Evolutionary conservation across 768 basidiomycete genomes (phyloP).

Genomic region (Pleurotus djamor): DNA sequence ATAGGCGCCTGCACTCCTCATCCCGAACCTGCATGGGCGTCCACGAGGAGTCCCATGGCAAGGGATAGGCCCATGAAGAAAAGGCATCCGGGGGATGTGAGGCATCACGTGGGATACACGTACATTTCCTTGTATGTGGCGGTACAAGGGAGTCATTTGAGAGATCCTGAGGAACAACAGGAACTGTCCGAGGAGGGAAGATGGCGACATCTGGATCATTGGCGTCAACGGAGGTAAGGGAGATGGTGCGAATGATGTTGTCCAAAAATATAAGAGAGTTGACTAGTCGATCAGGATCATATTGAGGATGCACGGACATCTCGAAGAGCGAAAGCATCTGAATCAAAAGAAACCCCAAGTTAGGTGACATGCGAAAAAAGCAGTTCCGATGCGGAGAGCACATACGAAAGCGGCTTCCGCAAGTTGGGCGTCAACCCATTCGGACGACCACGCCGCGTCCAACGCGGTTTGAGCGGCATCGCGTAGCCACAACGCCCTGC

Average conservation of each 20-base stretch:
- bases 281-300: constrained; percentile 52
- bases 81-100: constrained; percentile 32
- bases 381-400: constrained; percentile 3
- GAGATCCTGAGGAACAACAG: constrained; percentile 30
- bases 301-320: constrained; percentile 66
- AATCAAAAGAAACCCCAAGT: neutral
- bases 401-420: constrained; percentile 74
- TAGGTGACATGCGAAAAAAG: neutral
- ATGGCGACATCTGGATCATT: constrained; percentile 49
- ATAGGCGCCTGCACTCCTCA: constrained; percentile 74
- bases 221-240: constrained; percentile 56
- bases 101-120: constrained; percentile 40
- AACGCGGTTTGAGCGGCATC: constrained; percentile 55
- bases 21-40: constrained; percentile 49
- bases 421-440: constrained; percentile 59
- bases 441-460: constrained; percentile 44
- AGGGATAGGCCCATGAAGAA: constrained; percentile 41
- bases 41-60: constrained; percentile 67
- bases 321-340: constrained; percentile 79
- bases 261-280: constrained; percentile 60
- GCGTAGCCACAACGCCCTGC: constrained; percentile 55
- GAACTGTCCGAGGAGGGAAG: constrained; percentile 51
- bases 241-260: constrained; percentile 54
- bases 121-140: constrained; percentile 29
- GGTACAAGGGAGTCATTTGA: constrained; percentile 7